Evolutionary conservation across 495 filamentous ascomycete species (phyloP), one percentile per base, ranked within the genome.

Genomic region (Darksidea phi): DNA sequence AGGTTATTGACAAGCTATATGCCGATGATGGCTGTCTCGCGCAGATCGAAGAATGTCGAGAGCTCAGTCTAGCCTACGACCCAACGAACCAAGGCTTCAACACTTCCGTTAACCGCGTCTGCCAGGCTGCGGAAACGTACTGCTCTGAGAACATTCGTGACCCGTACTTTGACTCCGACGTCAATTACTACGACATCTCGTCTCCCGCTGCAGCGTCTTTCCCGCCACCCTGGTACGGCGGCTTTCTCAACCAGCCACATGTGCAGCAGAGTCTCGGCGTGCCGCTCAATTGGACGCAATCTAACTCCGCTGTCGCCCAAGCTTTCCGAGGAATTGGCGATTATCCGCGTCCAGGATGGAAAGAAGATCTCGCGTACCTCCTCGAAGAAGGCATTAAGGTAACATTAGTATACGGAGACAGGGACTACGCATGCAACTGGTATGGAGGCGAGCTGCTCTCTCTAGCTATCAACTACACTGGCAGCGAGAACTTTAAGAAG

Each of bases 381-480:
- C 73, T 86, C 36, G 70, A 74, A 18, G 47, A 69, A 3, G 84
- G 82, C 24, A 66, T 77, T 54, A 73, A 71, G 36, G 73, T 76
- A 25, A 66, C 71, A 11, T 51, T 76, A 11, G 69, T 75, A 18
- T 79, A 74, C 56, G 76, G 74, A 20, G 76, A 77, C 63, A 61
- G 82, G 1, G 86, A 89, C 67, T 88, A 83, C 66, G 54, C 84
- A 25, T 88, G 84, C 70, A 88, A 87, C 69, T 88, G 84, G 81
- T 67, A 85, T 3, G 81, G 82, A 7, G 73, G 73, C 53, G 64
- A 77, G 58, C 64, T 71, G 15, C 55, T 75, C 45, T 70, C 70
- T 17, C 74, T 78, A 26, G 69, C 75, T 34, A 55, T 80, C 13
- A 59, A 69, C 23, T 68, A 69, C 21, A 53, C 66, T 50, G 67